Percentiles rank a stretch among this genome's conserved stretches.
Conservation (phyloP, 148 eudicot species). For the Rhododendron vialii region DNA sequence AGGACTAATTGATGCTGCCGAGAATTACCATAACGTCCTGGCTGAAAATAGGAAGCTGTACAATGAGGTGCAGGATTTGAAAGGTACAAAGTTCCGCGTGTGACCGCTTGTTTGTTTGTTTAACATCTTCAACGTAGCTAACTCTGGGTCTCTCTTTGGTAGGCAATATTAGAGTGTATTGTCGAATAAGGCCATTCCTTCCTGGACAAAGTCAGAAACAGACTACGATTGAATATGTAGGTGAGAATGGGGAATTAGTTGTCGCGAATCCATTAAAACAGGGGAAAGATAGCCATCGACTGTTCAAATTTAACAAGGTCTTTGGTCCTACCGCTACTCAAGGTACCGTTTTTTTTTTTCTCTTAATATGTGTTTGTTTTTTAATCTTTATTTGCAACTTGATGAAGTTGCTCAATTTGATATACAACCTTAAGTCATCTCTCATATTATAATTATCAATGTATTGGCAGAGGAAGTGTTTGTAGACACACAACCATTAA, state of each 20-base stretch:
- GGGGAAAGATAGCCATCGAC: slow-evolving; percentile 68
- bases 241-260: slow-evolving; percentile 82
- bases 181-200: slow-evolving; percentile 89
- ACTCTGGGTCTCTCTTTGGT: slow-evolving; percentile 8
- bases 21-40: slow-evolving; percentile 76
- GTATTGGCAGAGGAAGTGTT: slow-evolving; percentile 73
- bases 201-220: slow-evolving; percentile 60
- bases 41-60: slow-evolving; percentile 81
- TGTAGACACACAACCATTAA: slow-evolving; percentile 73
- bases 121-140: slow-evolving; percentile 1
- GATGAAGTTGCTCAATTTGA: neutral
- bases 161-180: slow-evolving; percentile 94
- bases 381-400: neutral
- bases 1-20: slow-evolving; percentile 72
- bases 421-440: slow-evolving; percentile 10
- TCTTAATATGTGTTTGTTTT: neutral
- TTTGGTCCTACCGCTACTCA: slow-evolving; percentile 75
- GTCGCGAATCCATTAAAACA: slow-evolving; percentile 70
- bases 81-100: slow-evolving; percentile 46
- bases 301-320: slow-evolving; percentile 82
- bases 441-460: neutral
- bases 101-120: slow-evolving; percentile 1
- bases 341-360: slow-evolving; percentile 36
- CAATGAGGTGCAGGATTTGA: slow-evolving; percentile 95
- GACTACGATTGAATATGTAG: slow-evolving; percentile 75